Evolutionary conservation across 495 filamentous ascomycete species (phyloP), one percentile per base, ranked within the genome.

Genomic region (Lichenothelia convexa): DNA sequence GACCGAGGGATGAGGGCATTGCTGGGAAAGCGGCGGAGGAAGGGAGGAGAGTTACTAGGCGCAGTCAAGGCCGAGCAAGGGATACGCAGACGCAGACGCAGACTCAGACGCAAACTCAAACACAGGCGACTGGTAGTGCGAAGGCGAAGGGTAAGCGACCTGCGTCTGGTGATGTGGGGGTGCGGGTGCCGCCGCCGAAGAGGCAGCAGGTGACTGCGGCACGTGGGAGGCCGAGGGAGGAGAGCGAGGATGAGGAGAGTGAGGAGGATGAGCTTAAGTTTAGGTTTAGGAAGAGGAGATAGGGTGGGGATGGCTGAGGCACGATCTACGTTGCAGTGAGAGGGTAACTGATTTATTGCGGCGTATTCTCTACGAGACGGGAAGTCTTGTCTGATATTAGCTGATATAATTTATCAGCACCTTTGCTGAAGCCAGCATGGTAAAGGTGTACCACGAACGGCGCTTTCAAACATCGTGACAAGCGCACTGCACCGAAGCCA

Each of bases 211-310:
- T 32, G 42, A 49, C 20, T 30, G 18, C 5, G 37, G 21, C 37
- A 31, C 21, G 54, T 61, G 12, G 58, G 61, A 62, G 21, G 63
- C 60, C 39, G 64, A 67, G 32, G 23, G 31, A 35, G 24, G 36
- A 36, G 6, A 34, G 35, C 39, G 42, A 32, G 4, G 52, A 45
- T 21, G n/a, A n/a, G n/a, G n/a, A n/a, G n/a, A n/a, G n/a, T n/a
- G n/a, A n/a, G n/a, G 70, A 69, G 18, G 65, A 68, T 27, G 71
- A 65, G 34, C 55, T 64, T 33, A 62, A 62, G 6, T 73, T 78
- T 46, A 62, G 67, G 41, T 74, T 78, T 44, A 59, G 67, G 31
- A 61, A 68, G 30, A 66, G 65, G 46, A 60, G 58, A 35, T 39
- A 49, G 37, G 21, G 38, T 29, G 24, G 24, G n/a, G n/a, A n/a